Percentiles rank a stretch among this genome's conserved stretches.
Conservation (phyloP, 2,329 filamentous ascomycete genomes). For the Byssothecium circinans region DNA sequence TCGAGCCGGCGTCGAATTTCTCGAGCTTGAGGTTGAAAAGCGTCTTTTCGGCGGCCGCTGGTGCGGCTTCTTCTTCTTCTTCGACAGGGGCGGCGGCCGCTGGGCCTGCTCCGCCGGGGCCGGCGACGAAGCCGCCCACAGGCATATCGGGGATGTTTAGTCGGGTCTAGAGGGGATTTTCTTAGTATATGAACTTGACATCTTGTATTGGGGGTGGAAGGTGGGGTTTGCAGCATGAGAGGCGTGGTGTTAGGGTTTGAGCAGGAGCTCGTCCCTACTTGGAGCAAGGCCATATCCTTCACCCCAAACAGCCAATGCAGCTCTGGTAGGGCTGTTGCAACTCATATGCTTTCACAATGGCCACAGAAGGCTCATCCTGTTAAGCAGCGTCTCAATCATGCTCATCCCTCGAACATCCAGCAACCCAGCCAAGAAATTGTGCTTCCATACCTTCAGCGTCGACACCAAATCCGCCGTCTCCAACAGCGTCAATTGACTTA, state of each 20-base stretch:
- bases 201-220: background rate
- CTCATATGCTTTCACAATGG: too few species aligned
- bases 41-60: conserved; percentile 88
- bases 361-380: background rate
- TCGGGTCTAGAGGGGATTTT: conserved; percentile 64
- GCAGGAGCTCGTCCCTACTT: background rate
- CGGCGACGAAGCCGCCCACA: conserved; percentile 83
- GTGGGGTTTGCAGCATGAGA: background rate
- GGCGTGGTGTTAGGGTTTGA: background rate
- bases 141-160: conserved; percentile 98
- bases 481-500: conserved; percentile 94
- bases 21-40: conserved; percentile 95
- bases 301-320: too few species aligned
- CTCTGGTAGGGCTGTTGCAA: too few species aligned
- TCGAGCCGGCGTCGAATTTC: conserved; percentile 82
- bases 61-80: conserved; percentile 84
- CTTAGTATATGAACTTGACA: background rate
- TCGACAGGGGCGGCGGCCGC: conserved; percentile 64
- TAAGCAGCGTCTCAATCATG: too few species aligned
- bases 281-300: background rate
- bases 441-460: conserved; percentile 76
- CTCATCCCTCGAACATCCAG: too few species aligned
- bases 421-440: background rate
- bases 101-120: conserved; percentile 60
- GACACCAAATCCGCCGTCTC: conserved; percentile 97